Evolutionary conservation across 2,329 filamentous ascomycete species (phyloP).

Genomic region (Cytospora paraplurivora): DNA sequence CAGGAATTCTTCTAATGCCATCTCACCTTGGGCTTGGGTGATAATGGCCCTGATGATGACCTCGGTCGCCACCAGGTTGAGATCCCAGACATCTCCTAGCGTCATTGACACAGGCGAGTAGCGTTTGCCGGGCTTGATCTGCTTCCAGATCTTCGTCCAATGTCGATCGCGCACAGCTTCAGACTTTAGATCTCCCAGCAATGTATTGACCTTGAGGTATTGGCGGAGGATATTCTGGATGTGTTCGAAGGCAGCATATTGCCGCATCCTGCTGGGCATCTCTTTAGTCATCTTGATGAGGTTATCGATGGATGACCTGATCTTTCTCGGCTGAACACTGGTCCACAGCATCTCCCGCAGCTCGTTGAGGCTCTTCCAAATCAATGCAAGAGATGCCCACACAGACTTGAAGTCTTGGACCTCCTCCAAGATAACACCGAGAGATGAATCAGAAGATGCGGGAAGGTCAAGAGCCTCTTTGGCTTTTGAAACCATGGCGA

Average conservation of each 20-base stretch:
- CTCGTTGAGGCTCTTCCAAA: constrained; percentile 95
- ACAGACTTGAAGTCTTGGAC: constrained; percentile 99
- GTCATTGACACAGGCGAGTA: constrained; percentile 95
- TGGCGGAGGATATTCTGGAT: constrained; percentile 89
- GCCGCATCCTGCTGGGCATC: constrained; percentile 98
- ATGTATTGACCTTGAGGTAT: constrained; percentile 85
- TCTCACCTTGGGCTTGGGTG: constrained; percentile 92
- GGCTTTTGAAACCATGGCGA: constrained; percentile 90
- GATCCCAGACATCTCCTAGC: constrained; percentile 97
- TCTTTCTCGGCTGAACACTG: constrained; percentile 91
- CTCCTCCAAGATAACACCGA: constrained; percentile 87
- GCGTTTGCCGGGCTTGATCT: constrained; percentile 85
- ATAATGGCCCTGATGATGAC: constrained; percentile 90
- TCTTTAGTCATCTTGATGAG: constrained; percentile 98
- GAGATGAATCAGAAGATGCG: constrained; percentile 74
- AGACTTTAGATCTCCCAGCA: constrained; percentile 89
- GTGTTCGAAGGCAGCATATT: constrained; percentile 99
- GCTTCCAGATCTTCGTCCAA: constrained; percentile 98
- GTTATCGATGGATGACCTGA: constrained; percentile 84
- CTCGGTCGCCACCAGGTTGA: constrained; percentile 87
- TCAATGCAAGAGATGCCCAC: constrained; percentile 92
- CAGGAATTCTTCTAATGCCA: constrained; percentile 96
- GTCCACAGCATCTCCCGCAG: constrained; percentile 92
- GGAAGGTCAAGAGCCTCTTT: constrained; percentile 95
- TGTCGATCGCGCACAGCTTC: constrained; percentile 95